phyloP scores from a whole-genome alignment of 495 filamentous ascomycete species.

The Lindgomyces ingoldianus region DNA sequence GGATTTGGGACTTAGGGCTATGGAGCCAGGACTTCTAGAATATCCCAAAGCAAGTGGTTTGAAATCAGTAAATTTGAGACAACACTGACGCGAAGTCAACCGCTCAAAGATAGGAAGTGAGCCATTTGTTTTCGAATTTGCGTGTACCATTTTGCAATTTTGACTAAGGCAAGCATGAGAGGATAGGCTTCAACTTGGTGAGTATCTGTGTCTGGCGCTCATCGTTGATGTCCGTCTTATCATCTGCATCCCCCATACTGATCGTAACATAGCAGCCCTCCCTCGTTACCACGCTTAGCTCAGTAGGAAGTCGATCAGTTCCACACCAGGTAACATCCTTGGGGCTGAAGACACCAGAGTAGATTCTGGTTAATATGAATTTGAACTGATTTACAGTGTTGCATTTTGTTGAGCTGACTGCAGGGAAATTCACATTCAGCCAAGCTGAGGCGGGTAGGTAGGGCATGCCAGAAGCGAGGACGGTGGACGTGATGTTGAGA shows the following conservation, averaged over 20 bases:
- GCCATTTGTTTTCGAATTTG: too few species aligned
- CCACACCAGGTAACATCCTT: constrained; percentile 61
- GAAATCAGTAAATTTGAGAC: too few species aligned
- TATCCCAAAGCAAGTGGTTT: too few species aligned
- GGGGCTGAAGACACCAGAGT: constrained; percentile 54
- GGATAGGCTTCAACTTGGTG: constrained; percentile 54
- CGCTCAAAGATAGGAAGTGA: too few species aligned
- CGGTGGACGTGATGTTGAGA: constrained; percentile 54
- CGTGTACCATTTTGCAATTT: background rate
- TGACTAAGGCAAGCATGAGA: constrained; percentile 49
- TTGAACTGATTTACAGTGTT: constrained; percentile 53
- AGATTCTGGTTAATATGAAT: constrained; percentile 63
- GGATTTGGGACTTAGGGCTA: too few species aligned
- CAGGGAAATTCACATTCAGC: constrained; percentile 69
- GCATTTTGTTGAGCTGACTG: constrained; percentile 52
- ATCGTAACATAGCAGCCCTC: constrained; percentile 62
- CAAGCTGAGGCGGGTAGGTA: constrained; percentile 60
- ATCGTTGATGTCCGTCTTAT: constrained; percentile 60
- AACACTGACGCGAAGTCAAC: too few species aligned
- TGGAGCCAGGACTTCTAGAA: too few species aligned
- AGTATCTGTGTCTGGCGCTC: constrained; percentile 58
- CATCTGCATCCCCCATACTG: constrained; percentile 60
- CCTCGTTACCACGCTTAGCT: constrained; percentile 51
- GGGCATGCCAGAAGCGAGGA: constrained; percentile 58
- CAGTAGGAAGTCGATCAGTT: constrained; percentile 57